These are phyloP conservation scores for Discostella stelligera DNA, from an alignment of 352 stramenopile species.

Conservation along the genomic window DNA sequence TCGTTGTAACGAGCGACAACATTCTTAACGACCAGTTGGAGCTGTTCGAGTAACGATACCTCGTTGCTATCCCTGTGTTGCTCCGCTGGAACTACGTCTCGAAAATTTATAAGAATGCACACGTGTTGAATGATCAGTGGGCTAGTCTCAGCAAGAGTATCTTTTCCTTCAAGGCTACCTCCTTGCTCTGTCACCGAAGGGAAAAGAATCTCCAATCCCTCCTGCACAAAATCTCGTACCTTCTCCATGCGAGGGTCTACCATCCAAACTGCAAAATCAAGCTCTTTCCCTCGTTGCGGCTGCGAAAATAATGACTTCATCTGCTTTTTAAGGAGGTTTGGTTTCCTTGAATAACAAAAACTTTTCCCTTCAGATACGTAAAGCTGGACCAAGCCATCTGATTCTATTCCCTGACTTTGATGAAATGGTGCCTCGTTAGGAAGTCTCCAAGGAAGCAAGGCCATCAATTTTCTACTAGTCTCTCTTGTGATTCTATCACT, in stretches of 20 bases:
- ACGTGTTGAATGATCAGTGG: conserved; percentile 25
- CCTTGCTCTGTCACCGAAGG: conserved; percentile 11
- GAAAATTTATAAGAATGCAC: conserved; percentile 56
- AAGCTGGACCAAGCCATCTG: conserved; percentile 37
- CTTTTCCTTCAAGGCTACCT: conserved; percentile 10
- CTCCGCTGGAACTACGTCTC: conserved; percentile 18
- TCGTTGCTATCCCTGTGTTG: conserved; percentile 13
- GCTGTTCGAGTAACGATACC: conserved; percentile 14
- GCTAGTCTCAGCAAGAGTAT: conserved; percentile 5
- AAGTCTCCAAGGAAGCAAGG: conserved; percentile 46
- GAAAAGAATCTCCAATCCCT: conserved; percentile 42
- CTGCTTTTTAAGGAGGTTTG: conserved; percentile 27
- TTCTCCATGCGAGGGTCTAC: conserved; percentile 38
- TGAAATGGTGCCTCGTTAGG: conserved; percentile 14
- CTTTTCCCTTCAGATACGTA: conserved; percentile 45
- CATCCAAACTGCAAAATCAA: conserved; percentile 51
- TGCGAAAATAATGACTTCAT: conserved; percentile 21
- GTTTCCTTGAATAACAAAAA: conserved; percentile 17
- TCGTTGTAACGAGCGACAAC: conserved; percentile 13
- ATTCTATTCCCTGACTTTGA: conserved; percentile 5
- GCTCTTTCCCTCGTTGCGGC: conserved; percentile 32
- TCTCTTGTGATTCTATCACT: conserved; percentile 3
- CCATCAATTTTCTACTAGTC: conserved; percentile 31
- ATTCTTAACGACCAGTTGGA: conserved; percentile 15
- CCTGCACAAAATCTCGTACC: conserved; percentile 32